phyloP scores from a whole-genome alignment of 2,329 filamentous ascomycete species.

The Niveomyces coronatus region DNA sequence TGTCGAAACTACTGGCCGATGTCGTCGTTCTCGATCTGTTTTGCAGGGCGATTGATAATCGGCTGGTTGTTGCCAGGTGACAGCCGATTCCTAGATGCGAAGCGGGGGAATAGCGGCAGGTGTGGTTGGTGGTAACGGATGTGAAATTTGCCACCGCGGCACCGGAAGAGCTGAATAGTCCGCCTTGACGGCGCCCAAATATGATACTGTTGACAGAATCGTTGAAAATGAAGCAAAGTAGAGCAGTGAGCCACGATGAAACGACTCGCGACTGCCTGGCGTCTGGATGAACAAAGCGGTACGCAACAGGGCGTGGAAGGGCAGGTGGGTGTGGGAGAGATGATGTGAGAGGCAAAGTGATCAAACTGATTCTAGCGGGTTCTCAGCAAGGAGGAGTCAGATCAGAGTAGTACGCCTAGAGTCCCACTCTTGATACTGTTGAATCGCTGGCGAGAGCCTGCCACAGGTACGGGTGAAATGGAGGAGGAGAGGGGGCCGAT shows the following conservation, averaged over 20 bases:
- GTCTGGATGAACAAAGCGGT: not conserved
- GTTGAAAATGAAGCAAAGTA: not conserved
- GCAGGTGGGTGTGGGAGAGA: not conserved
- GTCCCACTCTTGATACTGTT: too few species aligned
- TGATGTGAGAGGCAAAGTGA: slow-evolving; percentile 8
- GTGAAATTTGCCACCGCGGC: too few species aligned
- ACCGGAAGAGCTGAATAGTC: not conserved
- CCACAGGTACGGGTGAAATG: slow-evolving; percentile 3
- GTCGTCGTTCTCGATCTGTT: too few species aligned
- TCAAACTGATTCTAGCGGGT: slow-evolving; percentile 2
- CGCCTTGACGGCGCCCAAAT: slow-evolving; percentile 7
- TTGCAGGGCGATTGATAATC: too few species aligned
- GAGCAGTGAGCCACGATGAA: not conserved
- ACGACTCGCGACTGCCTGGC: not conserved
- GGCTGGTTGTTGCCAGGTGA: too few species aligned
- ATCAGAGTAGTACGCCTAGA: not conserved
- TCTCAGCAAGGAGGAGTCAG: slow-evolving; percentile 1
- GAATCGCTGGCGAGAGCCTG: too few species aligned
- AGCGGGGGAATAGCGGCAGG: too few species aligned
- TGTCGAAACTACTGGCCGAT: too few species aligned
- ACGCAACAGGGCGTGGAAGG: not conserved
- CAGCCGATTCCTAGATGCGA: too few species aligned
- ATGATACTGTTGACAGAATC: not conserved
- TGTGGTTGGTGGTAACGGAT: too few species aligned
- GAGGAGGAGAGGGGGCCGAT: not conserved